phyloP scores from a whole-genome alignment of 1,284 basidiomycete species.

The Nidula niveotomentosa region DNA sequence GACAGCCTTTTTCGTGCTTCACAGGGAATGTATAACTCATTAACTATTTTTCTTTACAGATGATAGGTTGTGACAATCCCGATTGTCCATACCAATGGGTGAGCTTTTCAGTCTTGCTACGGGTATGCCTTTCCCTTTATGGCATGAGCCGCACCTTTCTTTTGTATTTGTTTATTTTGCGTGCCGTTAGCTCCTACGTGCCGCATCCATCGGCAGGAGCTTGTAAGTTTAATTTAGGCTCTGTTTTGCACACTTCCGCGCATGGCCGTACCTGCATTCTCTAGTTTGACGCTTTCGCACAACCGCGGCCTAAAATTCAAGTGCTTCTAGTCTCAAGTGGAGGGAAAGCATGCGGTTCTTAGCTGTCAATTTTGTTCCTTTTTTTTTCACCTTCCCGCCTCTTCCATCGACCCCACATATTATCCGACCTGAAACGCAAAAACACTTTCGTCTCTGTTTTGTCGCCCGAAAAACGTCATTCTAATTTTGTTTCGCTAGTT shows the following conservation, averaged over 20 bases:
- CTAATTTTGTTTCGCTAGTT: constrained; percentile 35
- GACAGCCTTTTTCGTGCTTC: not conserved
- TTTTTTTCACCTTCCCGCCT: not conserved
- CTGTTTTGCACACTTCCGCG: not conserved
- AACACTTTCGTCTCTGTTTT: not conserved
- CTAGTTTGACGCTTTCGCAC: too few relatives aligned
- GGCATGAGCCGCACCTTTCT: not conserved
- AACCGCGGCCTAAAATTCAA: too few relatives aligned
- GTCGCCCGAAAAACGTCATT: not conserved
- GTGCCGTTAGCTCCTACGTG: not conserved
- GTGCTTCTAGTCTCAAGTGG: too few relatives aligned
- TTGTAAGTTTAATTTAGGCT: constrained; percentile 1
- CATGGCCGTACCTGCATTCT: too few relatives aligned
- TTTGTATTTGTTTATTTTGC: not conserved
- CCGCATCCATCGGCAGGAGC: not conserved
- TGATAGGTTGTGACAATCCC: constrained; percentile 73
- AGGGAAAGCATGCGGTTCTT: too few relatives aligned
- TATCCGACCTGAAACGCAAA: not conserved
- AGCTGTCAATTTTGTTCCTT: not conserved
- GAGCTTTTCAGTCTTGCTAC: constrained; percentile 22
- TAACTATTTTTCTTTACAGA: constrained; percentile 32
- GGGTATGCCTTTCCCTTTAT: not conserved
- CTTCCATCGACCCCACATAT: not conserved
- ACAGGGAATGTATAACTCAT: not conserved
- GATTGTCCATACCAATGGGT: constrained; percentile 75